Base-by-base conservation (phyloP, 2,329 filamentous ascomycete genomes). In the Fusarium dlaminii region DNA sequence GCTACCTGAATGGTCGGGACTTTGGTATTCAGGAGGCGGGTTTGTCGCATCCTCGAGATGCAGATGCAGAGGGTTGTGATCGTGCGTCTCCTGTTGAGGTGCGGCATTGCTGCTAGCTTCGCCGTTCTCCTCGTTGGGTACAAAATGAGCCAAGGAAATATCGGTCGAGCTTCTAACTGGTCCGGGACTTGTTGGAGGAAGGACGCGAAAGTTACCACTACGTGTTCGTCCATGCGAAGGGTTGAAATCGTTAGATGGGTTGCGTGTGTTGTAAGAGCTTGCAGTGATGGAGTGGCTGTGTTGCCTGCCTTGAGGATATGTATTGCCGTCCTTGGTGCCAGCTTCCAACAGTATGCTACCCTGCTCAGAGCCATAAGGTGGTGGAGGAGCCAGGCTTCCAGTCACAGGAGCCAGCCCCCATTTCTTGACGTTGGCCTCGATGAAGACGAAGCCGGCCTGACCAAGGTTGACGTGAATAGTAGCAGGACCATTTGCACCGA, bases 371-470 rank as follows among this genome's bases (percentile, higher is more conserved):
- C 96, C 96, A 80, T 99, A 99, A 4, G 96, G 96, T 57, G 96
- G 96, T 48, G 96, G 96, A 22, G 96, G 96, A 34, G 96, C 96
- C 68, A 99, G 87, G 79, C 94, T 98, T 67, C 96, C 96, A 4
- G 94, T 98, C 89, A 97, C 97, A 10, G 96, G 96, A 54, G 96
- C 96, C 63, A 99, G 86, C 5, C 96, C 96, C 96, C 96, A 99
- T 87, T 98, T 99, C 90, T 99, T 99, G 69, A 99, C 96, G 79
- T 99, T 99, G 71, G 96, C 96, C 84, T 99, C 96, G 77, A 99
- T 98, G 80, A 98, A 99, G 55, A 99, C 96, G 80, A 98, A 99
- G 39, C 96, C 96, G 80, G 96, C 94, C 82, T 99, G 96, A 13
- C 96, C 96, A 81, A 99, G 97, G 82, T 99, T 99, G 80, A 98